A percentile compares a stretch with the other conserved stretches of the same genome.
phyloP scores from a whole-genome alignment of 176 grass and related monocot genomes.

The Ensete ventricosum region DNA sequence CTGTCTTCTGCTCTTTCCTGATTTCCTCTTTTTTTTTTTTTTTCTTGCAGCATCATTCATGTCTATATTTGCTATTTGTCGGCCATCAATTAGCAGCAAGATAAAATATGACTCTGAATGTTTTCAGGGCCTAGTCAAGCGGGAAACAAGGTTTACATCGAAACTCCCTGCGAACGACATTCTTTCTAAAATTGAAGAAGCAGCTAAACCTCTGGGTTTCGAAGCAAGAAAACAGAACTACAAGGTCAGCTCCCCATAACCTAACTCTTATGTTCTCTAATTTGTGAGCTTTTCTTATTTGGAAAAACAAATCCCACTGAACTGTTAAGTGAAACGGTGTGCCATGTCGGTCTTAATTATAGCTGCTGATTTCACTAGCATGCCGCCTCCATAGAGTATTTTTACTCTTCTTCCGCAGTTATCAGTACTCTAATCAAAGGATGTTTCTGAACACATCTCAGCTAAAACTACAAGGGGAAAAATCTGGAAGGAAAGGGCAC shows the following conservation, averaged over 20 bases:
- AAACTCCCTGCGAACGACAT: conserved; percentile 92
- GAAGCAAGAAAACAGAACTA: conserved; percentile 85
- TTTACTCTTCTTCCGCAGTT: neutral
- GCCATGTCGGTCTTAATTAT: neutral
- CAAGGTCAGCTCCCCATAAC: conserved; percentile 37
- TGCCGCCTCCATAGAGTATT: neutral
- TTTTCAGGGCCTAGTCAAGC: conserved; percentile 57
- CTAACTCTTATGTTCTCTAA: neutral
- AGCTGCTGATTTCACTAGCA: neutral
- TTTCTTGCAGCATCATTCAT: neutral
- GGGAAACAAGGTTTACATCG: conserved; percentile 87
- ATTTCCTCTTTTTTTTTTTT: no score
- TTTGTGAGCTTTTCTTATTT: neutral
- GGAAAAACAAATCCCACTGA: neutral
- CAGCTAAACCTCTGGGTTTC: conserved; percentile 73
- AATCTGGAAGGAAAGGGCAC: conserved; percentile 91
- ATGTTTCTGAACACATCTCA: conserved; percentile 20
- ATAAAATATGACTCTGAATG: neutral
- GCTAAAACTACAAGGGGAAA: conserved; percentile 94
- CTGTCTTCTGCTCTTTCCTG: no score
- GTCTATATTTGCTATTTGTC: neutral
- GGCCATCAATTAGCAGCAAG: neutral
- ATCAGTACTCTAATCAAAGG: neutral
- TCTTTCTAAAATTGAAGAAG: conserved; percentile 85
- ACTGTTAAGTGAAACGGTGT: neutral